These are phyloP conservation scores for Castanopsis chinensis DNA, from an alignment of 306 rosid species.

Conservation along the genomic window DNA sequence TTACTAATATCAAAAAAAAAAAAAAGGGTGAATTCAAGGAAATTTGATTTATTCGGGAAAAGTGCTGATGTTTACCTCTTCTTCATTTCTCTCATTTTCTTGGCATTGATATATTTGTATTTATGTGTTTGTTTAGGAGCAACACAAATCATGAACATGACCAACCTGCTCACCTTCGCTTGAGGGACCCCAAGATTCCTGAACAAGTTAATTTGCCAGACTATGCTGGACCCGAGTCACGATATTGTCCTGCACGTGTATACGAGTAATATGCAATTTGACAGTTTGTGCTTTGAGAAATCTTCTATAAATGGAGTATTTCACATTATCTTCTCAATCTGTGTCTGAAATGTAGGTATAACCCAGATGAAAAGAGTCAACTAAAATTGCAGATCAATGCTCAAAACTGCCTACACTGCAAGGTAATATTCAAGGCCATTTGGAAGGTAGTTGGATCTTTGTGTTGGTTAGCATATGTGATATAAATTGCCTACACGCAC, in stretches of 20 bases:
- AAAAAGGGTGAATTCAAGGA: background rate
- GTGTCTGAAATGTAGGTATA: slow-evolving; percentile 49
- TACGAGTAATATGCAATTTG: slow-evolving; percentile 63
- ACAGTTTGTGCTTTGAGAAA: slow-evolving; percentile 9
- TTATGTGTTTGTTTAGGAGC: slow-evolving; percentile 55
- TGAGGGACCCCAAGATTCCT: slow-evolving; percentile 74
- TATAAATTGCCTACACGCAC: background rate
- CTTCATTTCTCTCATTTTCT: slow-evolving; percentile 15
- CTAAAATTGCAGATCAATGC: slow-evolving; percentile 86
- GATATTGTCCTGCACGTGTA: slow-evolving; percentile 94
- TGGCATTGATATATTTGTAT: slow-evolving; percentile 20
- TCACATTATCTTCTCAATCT: slow-evolving; percentile 9
- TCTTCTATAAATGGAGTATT: slow-evolving; percentile 6
- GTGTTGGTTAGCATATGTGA: background rate
- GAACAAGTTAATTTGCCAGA: slow-evolving; percentile 68
- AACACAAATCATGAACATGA: slow-evolving; percentile 98
- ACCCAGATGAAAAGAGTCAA: slow-evolving; percentile 56
- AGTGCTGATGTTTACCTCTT: slow-evolving; percentile 17
- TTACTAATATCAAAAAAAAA: background rate
- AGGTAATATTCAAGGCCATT: slow-evolving; percentile 49
- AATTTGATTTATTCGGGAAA: background rate
- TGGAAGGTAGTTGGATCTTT: background rate
- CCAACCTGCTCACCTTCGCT: slow-evolving; percentile 88
- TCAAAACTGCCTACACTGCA: slow-evolving; percentile 94
- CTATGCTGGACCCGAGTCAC: slow-evolving; percentile 80